phyloP scores from a whole-genome alignment of 2,329 filamentous ascomycete genomes.

The Colletotrichum viniferum region DNA sequence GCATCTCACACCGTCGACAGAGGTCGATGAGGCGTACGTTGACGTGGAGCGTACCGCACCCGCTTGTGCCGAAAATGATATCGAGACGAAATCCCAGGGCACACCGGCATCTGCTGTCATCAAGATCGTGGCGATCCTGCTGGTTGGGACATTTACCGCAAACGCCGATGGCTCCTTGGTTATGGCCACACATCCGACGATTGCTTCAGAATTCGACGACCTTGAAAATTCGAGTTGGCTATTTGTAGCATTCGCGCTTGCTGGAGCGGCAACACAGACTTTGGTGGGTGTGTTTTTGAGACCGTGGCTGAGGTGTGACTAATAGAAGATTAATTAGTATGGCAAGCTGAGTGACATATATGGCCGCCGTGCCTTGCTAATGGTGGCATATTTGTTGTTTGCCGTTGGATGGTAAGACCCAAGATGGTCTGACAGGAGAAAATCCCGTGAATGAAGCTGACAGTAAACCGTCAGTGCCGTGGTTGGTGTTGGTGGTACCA shows the following conservation, averaged over 20 bases:
- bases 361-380: slow-evolving; percentile 50
- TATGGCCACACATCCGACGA: slow-evolving; percentile 67
- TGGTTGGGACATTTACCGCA: slow-evolving; percentile 61
- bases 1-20: slow-evolving; percentile 14
- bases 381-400: slow-evolving; percentile 55
- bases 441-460: slow-evolving; percentile 15
- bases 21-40: background rate
- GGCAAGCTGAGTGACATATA: slow-evolving; percentile 64
- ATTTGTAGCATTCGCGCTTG: slow-evolving; percentile 34
- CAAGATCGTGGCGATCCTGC: slow-evolving; percentile 27
- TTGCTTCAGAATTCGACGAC: slow-evolving; percentile 64
- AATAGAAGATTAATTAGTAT: slow-evolving; percentile 39
- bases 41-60: slow-evolving; percentile 13
- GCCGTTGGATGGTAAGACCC: slow-evolving; percentile 52
- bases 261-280: slow-evolving; percentile 33
- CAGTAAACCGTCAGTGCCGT: slow-evolving; percentile 22
- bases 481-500: slow-evolving; percentile 47
- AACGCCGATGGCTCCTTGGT: slow-evolving; percentile 69
- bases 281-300: slow-evolving; percentile 42
- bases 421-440: no score
- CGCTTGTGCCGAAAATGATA: background rate
- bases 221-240: slow-evolving; percentile 60
- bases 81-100: background rate
- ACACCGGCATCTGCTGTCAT: slow-evolving; percentile 13
- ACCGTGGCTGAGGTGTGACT: background rate